These are phyloP conservation scores for Harrya chromipes DNA, from an alignment of 768 basidiomycete genomes.

Conservation along the genomic window DNA sequence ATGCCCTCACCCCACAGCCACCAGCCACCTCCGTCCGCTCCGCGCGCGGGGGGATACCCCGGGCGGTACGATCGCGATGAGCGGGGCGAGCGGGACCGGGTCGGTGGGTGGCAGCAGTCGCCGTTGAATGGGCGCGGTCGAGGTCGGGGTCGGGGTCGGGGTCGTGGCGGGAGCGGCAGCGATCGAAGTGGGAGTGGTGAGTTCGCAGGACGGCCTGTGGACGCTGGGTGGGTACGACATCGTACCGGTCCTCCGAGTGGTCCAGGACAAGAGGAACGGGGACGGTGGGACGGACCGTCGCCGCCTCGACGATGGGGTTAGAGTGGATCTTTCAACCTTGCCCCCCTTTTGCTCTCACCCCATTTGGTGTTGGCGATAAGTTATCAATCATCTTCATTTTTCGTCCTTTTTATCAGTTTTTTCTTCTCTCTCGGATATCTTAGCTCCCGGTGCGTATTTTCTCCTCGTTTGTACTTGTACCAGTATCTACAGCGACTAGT, in stretches of 20 bases:
- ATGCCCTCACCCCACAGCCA: conserved; percentile 18
- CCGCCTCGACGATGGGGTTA: conserved; percentile 28
- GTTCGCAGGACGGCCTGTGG: conserved; percentile 40
- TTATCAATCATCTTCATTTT: conserved; percentile 24
- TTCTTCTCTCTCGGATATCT: conserved; percentile 8
- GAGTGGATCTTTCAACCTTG: background rate
- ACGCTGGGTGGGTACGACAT: conserved; percentile 36
- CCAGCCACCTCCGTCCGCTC: conserved; percentile 26
- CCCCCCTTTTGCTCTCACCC: background rate
- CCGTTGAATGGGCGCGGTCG: conserved; percentile 31
- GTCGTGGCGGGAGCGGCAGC: conserved; percentile 21
- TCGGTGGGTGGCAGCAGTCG: conserved; percentile 27
- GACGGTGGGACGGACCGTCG: conserved; percentile 28
- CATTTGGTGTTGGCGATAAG: conserved; percentile 16
- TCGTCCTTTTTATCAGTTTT: background rate
- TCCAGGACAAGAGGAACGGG: conserved; percentile 20
- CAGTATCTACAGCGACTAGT: conserved; percentile 7
- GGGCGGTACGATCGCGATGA: conserved; percentile 32
- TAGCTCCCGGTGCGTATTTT: background rate
- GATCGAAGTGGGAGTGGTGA: conserved; percentile 15
- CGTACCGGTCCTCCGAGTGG: conserved; percentile 27
- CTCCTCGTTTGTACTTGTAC: conserved; percentile 14
- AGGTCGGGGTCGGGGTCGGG: conserved; percentile 24
- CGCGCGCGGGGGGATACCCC: conserved; percentile 27
- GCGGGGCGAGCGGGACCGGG: conserved; percentile 31